phyloP scores from a whole-genome alignment of 2,329 filamentous ascomycete genomes.

The Diaporthe sp. region DNA sequence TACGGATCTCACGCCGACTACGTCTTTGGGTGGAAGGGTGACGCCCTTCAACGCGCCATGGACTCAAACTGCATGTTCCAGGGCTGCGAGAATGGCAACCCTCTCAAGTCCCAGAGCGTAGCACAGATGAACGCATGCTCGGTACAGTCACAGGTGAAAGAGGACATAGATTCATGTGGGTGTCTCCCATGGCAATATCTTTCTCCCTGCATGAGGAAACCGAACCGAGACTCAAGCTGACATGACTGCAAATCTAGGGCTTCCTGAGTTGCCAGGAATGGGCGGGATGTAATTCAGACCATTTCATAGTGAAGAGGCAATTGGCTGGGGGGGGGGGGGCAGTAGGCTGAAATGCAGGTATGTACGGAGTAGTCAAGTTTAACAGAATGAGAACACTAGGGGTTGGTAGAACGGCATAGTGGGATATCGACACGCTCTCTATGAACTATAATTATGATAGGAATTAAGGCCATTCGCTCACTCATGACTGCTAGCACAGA shows the following conservation, averaged over 20 bases:
- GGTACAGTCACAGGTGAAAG: constrained; percentile 42
- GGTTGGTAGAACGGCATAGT: background rate
- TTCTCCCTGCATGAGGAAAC: background rate
- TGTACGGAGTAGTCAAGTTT: background rate
- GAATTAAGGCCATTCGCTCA: background rate
- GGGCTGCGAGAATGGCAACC: constrained; percentile 44
- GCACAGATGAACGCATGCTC: constrained; percentile 46
- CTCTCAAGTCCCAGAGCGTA: constrained; percentile 47
- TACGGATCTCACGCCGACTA: constrained; percentile 46
- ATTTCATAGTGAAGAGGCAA: no score
- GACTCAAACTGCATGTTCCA: constrained; percentile 45
- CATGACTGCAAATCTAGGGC: background rate
- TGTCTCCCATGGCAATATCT: background rate
- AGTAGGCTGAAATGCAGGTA: background rate
- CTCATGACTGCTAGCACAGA: background rate
- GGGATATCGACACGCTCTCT: background rate
- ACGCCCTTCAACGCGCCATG: constrained; percentile 45
- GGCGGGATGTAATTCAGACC: background rate
- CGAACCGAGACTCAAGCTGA: background rate
- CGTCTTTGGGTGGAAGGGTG: constrained; percentile 47
- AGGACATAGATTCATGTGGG: constrained; percentile 47
- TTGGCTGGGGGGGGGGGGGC: background rate
- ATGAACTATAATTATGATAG: background rate
- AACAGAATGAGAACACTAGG: no score
- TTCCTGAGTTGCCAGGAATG: constrained; percentile 26